phyloP scores from a whole-genome alignment of 2,329 filamentous ascomycete genomes.

The Huntiella decipiens region DNA sequence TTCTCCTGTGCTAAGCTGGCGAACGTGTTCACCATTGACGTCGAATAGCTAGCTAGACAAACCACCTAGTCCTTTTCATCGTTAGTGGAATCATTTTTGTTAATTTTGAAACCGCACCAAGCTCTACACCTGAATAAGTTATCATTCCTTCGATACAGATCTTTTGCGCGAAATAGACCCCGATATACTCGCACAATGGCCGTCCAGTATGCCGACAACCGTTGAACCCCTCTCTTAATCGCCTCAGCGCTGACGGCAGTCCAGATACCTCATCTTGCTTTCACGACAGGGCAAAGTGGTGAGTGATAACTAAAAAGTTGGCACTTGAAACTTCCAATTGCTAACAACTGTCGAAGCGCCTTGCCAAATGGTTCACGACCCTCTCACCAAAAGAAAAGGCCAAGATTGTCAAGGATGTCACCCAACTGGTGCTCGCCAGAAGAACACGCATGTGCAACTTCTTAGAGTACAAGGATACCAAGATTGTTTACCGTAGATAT shows the following conservation, averaged over 20 bases:
- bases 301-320: constrained; percentile 22
- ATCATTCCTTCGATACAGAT: background rate
- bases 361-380: constrained; percentile 98
- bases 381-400: constrained; percentile 95
- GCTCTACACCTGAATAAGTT: background rate
- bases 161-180: background rate
- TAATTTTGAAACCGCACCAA: background rate
- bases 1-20: background rate
- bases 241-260: constrained; percentile 5
- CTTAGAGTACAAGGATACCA: constrained; percentile 97
- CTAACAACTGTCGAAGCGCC: constrained; percentile 39
- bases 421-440: constrained; percentile 86
- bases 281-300: constrained; percentile 99
- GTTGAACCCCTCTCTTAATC: background rate
- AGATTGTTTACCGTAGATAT: constrained; percentile 96
- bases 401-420: constrained; percentile 99
- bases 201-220: constrained; percentile 21
- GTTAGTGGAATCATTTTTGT: background rate
- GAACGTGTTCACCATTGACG: constrained; percentile 1
- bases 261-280: constrained; percentile 88
- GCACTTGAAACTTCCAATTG: background rate
- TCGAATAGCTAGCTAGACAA: background rate
- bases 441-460: constrained; percentile 99
- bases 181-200: constrained; percentile 20
- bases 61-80: background rate